Conservation (phyloP, 2,329 filamentous ascomycete genomes). For the Myotisia sp. region DNA sequence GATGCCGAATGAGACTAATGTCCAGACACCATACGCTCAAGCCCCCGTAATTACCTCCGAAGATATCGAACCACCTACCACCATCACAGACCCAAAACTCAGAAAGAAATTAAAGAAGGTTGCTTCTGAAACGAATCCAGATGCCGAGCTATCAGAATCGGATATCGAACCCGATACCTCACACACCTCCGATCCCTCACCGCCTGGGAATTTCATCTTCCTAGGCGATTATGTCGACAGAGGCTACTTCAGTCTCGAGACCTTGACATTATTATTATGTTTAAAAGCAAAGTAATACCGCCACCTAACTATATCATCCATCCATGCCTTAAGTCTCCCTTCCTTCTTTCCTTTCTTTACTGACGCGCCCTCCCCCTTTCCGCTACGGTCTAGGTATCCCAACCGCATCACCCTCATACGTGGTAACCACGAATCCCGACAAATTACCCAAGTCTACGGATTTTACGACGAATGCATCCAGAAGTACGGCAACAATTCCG, state of each 20-base stretch:
- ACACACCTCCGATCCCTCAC: constrained; percentile 1
- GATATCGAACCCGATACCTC: background rate
- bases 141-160: background rate
- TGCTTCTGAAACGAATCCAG: background rate
- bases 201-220: constrained; percentile 10
- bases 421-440: constrained; percentile 95
- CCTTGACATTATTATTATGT: constrained; percentile 64
- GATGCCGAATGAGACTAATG: constrained; percentile 98
- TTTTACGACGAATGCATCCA: constrained; percentile 98
- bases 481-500: constrained; percentile 97
- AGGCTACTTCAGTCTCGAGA: constrained; percentile 98
- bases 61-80: constrained; percentile 8
- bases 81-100: constrained; percentile 10
- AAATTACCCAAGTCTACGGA: constrained; percentile 98
- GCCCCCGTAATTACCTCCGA: constrained; percentile 14
- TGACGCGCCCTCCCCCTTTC: too few relatives aligned
- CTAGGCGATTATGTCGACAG: constrained; percentile 94
- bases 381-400: constrained; percentile 93
- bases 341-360: too few relatives aligned
- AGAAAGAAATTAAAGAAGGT: constrained; percentile 6
- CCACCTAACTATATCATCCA: too few relatives aligned
- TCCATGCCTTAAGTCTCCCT: too few relatives aligned
- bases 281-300: constrained; percentile 15
- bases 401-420: constrained; percentile 96
- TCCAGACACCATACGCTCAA: constrained; percentile 31